A percentile compares a stretch with the other conserved stretches of the same genome.
These are phyloP conservation scores for Camelina hispida DNA, from an alignment of 345 rosid genomes.

Conservation along the genomic window DNA sequence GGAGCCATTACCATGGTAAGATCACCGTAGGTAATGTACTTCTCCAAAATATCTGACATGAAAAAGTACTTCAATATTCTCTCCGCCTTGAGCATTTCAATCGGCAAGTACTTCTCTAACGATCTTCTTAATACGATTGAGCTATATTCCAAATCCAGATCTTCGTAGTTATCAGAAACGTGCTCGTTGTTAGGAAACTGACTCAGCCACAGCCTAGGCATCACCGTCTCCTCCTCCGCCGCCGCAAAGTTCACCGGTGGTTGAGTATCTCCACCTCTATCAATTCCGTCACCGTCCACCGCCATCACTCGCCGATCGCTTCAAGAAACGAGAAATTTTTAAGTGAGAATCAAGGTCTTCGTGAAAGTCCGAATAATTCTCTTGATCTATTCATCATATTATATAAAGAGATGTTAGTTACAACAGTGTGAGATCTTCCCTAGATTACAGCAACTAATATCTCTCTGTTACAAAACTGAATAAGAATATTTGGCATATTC, in stretches of 20 bases:
- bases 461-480: too few relatives aligned
- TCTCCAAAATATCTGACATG: slow-evolving; percentile 63
- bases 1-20: slow-evolving; percentile 52
- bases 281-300: slow-evolving; percentile 45
- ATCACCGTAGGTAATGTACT: slow-evolving; percentile 67
- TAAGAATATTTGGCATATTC: too few relatives aligned
- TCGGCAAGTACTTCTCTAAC: slow-evolving; percentile 70
- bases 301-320: slow-evolving; percentile 21
- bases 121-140: slow-evolving; percentile 70
- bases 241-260: not conserved
- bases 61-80: slow-evolving; percentile 59
- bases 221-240: not conserved
- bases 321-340: not conserved
- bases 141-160: slow-evolving; percentile 60
- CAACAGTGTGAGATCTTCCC: too few relatives aligned
- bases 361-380: too few relatives aligned
- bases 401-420: too few relatives aligned
- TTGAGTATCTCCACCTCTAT: slow-evolving; percentile 19
- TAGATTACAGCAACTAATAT: too few relatives aligned
- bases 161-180: slow-evolving; percentile 71
- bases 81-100: slow-evolving; percentile 46
- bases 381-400: too few relatives aligned
- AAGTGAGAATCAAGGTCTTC: too few relatives aligned
- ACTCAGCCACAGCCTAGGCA: slow-evolving; percentile 42
- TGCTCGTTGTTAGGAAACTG: slow-evolving; percentile 58